Evolutionary conservation across 805 yeast species (phyloP).

Genomic region (Cephaloascus albidus): DNA sequence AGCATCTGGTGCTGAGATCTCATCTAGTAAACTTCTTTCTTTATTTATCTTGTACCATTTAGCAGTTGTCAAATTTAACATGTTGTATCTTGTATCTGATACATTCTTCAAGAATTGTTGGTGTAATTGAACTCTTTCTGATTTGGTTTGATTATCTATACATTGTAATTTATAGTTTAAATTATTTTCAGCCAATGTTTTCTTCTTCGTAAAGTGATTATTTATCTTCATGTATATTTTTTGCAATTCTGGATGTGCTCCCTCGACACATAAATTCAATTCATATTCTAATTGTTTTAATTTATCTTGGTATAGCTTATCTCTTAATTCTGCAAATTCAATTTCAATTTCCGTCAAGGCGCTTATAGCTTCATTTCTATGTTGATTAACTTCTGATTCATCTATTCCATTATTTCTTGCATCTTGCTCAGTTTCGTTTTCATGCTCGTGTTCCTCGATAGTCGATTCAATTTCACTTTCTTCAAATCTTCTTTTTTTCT

Average conservation of each 20-base stretch:
- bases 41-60: conserved; percentile 88
- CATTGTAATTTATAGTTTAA: conserved; percentile 59
- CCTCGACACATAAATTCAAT: conserved; percentile 75
- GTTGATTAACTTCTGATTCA: conserved; percentile 21
- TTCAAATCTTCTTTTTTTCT: neutral
- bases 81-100: conserved; percentile 54
- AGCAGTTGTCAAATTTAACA: conserved; percentile 67
- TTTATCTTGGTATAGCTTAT: conserved; percentile 77
- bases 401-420: conserved; percentile 4
- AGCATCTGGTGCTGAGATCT: conserved; percentile 45
- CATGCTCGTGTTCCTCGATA: conserved; percentile 1
- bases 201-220: conserved; percentile 61
- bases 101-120: conserved; percentile 69
- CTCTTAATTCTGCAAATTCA: conserved; percentile 80
- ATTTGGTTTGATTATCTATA: conserved; percentile 72
- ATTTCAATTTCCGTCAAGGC: conserved; percentile 75
- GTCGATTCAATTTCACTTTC: conserved; percentile 1
- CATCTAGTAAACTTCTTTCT: conserved; percentile 78
- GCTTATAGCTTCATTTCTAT: conserved; percentile 55
- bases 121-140: conserved; percentile 70
- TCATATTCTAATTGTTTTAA: conserved; percentile 71
- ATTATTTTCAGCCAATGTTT: conserved; percentile 33
- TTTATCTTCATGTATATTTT: conserved; percentile 64
- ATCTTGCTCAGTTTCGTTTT: conserved; percentile 3
- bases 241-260: conserved; percentile 85